Conservation (phyloP, 495 filamentous ascomycete species). For the Podospora tetraspora region DNA sequence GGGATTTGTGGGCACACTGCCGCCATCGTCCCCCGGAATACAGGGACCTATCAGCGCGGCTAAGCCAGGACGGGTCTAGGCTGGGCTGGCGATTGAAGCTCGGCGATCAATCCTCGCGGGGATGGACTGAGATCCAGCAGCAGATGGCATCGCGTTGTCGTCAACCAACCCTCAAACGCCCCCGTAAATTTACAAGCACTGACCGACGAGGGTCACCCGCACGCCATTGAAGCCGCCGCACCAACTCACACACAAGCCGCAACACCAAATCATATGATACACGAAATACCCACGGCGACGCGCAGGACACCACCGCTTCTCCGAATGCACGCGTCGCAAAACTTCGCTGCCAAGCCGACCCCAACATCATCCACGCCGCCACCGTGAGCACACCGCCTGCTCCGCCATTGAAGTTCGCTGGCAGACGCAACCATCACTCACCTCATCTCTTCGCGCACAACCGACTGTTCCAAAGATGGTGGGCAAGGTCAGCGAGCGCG, state of each 20-base stretch:
- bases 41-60: background rate
- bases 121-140: background rate
- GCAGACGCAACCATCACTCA: background rate
- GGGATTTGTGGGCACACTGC: background rate
- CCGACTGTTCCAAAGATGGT: slow-evolving; percentile 35
- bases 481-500: slow-evolving; percentile 50
- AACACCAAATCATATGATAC: background rate
- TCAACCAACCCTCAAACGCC: background rate
- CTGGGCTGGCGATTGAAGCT: slow-evolving; percentile 12
- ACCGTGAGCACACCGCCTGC: background rate
- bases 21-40: background rate
- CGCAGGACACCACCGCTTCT: background rate
- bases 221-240: background rate
- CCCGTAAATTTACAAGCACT: background rate
- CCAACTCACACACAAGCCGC: background rate
- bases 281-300: background rate
- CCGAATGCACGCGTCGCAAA: background rate
- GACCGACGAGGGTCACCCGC: background rate
- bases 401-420: background rate
- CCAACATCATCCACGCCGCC: slow-evolving; percentile 1
- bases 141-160: background rate
- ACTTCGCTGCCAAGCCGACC: background rate
- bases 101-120: slow-evolving; percentile 6
- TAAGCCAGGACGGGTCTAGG: slow-evolving; percentile 1
- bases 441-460: background rate